Evolutionary conservation across 163 green algal species (phyloP).

Genomic region (Scenedesmus sp.): DNA sequence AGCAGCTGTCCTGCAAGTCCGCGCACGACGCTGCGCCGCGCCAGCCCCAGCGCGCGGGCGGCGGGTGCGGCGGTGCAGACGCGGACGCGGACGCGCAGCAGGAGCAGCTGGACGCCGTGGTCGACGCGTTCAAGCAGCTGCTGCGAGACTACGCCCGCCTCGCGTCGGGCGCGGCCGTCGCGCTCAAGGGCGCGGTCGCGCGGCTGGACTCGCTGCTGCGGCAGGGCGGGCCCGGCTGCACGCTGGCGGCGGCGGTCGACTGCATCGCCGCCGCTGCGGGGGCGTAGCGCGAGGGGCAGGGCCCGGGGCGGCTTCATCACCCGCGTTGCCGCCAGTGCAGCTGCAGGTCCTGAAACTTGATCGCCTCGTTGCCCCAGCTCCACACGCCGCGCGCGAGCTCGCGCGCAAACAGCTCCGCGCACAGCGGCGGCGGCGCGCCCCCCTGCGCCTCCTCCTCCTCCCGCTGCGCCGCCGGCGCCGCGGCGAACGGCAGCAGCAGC

Average conservation of each 20-base stretch:
- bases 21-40: not conserved
- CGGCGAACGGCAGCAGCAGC: conserved; percentile 50
- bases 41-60: too few relatives aligned
- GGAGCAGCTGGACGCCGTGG: conserved; percentile 17
- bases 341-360: conserved; percentile 13
- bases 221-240: too few relatives aligned
- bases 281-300: too few relatives aligned
- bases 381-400: conserved; percentile 22
- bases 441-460: not conserved
- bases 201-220: too few relatives aligned
- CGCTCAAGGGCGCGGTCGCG: too few relatives aligned
- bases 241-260: too few relatives aligned
- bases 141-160: conserved; percentile 22
- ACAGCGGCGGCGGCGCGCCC: not conserved
- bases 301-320: too few relatives aligned
- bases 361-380: conserved; percentile 35
- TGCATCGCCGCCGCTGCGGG: too few relatives aligned
- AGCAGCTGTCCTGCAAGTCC: not conserved
- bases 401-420: conserved; percentile 42
- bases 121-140: conserved; percentile 29
- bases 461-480: not conserved
- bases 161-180: too few relatives aligned
- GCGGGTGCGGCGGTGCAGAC: not conserved
- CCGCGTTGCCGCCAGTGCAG: too few relatives aligned
- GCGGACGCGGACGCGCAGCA: not conserved